Evolutionary conservation across 306 rosid genomes (phyloP).

Genomic region (Cajanus cajan): DNA sequence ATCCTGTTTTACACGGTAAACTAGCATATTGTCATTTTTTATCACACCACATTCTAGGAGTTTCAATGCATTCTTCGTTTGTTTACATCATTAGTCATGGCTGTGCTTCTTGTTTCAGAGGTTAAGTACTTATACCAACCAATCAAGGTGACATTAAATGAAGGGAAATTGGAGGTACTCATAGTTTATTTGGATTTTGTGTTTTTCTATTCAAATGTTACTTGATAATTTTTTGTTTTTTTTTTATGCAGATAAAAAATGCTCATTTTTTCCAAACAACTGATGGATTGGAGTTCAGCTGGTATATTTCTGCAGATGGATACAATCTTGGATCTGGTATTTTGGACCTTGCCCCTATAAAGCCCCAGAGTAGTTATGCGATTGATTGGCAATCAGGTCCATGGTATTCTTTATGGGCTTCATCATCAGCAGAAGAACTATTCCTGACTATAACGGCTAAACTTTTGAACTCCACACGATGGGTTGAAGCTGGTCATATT

Average conservation of each 20-base stretch:
- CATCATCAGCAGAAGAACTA: conserved; percentile 59
- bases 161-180: conserved; percentile 62
- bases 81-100: background rate
- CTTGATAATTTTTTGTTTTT: conserved; percentile 16
- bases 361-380: conserved; percentile 58
- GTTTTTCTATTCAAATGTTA: conserved; percentile 8
- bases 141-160: conserved; percentile 62
- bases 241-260: conserved; percentile 61
- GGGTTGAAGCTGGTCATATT: conserved; percentile 87
- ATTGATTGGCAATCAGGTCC: conserved; percentile 72
- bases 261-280: conserved; percentile 76
- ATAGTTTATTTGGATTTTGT: background rate
- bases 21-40: conserved; percentile 5
- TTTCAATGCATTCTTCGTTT: background rate
- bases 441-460: conserved; percentile 60
- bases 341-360: conserved; percentile 56
- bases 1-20: conserved; percentile 88
- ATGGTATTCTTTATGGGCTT: conserved; percentile 66
- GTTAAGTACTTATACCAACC: conserved; percentile 88
- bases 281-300: conserved; percentile 70
- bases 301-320: conserved; percentile 84
- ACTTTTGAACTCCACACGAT: conserved; percentile 63
- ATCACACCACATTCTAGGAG: background rate
- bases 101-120: conserved; percentile 57
- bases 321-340: conserved; percentile 63